phyloP scores from a whole-genome alignment of 2,329 filamentous ascomycete species.

The Passalora sequoiae region DNA sequence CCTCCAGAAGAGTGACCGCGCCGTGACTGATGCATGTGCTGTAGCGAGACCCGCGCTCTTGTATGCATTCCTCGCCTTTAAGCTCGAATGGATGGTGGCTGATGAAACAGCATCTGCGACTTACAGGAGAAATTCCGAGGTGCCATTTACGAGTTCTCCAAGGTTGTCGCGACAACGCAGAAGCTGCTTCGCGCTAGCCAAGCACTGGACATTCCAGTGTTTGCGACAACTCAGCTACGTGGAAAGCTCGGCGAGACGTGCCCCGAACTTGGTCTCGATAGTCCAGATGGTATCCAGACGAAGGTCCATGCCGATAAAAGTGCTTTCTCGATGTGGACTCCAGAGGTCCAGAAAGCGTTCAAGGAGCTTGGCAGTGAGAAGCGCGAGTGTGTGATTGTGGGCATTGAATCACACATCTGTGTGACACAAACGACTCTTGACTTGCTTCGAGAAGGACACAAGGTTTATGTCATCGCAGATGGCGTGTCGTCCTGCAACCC shows the following conservation, averaged over 20 bases:
- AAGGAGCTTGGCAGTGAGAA: conserved; percentile 37
- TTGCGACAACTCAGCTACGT: conserved; percentile 79
- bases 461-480: conserved; percentile 82
- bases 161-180: conserved; percentile 55
- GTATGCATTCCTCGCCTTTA: not conserved
- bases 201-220: conserved; percentile 66
- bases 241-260: conserved; percentile 76
- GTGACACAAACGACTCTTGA: conserved; percentile 89
- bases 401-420: conserved; percentile 92
- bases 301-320: conserved; percentile 73
- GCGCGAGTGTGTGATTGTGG: conserved; percentile 69
- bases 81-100: not conserved
- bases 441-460: conserved; percentile 66
- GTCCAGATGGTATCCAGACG: conserved; percentile 48
- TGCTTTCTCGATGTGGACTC: conserved; percentile 79
- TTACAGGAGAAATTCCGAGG: conserved; percentile 87
- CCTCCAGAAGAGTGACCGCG: no score
- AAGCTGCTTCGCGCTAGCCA: conserved; percentile 48
- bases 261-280: conserved; percentile 57
- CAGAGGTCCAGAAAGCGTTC: conserved; percentile 53
- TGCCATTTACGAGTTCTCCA: conserved; percentile 78
- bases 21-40: not conserved
- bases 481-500: conserved; percentile 82
- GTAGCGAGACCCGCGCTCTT: conserved; percentile 8
- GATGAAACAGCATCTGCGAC: conserved; percentile 71